Base-by-base conservation (phyloP, 345 rosid species). In the Lepidium didymum region DNA sequence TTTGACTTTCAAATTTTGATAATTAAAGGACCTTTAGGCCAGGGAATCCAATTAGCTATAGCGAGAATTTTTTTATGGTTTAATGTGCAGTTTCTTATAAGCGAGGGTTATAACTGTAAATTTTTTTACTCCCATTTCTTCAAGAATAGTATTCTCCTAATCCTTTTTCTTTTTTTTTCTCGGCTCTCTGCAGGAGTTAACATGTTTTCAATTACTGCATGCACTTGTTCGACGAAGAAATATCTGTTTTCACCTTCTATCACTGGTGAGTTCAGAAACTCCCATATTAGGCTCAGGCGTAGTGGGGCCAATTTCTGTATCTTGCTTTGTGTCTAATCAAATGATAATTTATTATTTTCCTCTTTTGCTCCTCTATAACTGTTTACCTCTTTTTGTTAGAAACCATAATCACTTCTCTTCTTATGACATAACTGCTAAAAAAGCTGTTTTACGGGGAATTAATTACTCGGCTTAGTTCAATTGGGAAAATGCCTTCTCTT, bases 151-250 rank as follows among this genome's bases (percentile, higher is more conserved):
- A 35, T 52, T 35, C 45, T 45, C 36, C 43, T 74, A 36, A 53
- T 61, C 19, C 7, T 47, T 29, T 64, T 34, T n/a, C 12, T 8
- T 56, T 18, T 34, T 49, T n/a, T n/a, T n/a, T n/a, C n/a, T n/a
- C n/a, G n/a, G 13, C 8, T 35, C 60, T 64, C 52, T 66, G 71
- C 86, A 94, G 99, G 91, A 72, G 38, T 82, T 89, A 31, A 82
- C 92, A 38, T 94, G 99, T 80, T 70, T 75, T 80, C 91, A 89
- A 68, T 84, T 94, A 57, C 84, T 94, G 64, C 91, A 83, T 78
- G 80, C 95, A 41, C 91, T 94, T 47, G 95, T 91, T 75, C 91
- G 82, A 42, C 85, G 83, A 55, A 91, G 86, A 79, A 85, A 81
- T 75, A 80, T 89, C 40, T 85, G 97, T 75, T 53, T 77, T 75